These are phyloP conservation scores for Fusarium sp. DNA, from an alignment of 2,329 filamentous ascomycete species.

Conservation along the genomic window DNA sequence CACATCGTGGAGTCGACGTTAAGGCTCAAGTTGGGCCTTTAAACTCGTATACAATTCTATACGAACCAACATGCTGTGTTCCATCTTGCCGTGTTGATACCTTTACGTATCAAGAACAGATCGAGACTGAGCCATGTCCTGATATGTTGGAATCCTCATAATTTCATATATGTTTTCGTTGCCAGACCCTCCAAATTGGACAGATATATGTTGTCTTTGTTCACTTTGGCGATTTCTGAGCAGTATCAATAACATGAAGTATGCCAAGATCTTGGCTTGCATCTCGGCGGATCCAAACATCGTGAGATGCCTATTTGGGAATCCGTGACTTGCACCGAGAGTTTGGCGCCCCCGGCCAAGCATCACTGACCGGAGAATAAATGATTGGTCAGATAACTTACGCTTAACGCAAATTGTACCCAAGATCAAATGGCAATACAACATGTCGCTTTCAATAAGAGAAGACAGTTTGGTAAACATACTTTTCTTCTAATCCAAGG, in stretches of 20 bases:
- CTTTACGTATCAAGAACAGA: not conserved
- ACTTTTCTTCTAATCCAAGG: not conserved
- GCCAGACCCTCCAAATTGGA: not conserved
- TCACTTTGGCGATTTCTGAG: not conserved
- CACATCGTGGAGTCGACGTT: not conserved
- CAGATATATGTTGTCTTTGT: not conserved
- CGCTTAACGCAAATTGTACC: conserved; percentile 5
- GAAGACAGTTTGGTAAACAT: not conserved
- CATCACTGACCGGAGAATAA: not conserved
- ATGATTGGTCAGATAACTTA: conserved; percentile 1
- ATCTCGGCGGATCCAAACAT: not conserved
- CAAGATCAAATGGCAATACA: not conserved
- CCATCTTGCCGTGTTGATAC: not conserved
- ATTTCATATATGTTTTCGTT: not conserved
- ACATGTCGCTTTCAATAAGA: not conserved
- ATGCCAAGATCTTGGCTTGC: conserved; percentile 25
- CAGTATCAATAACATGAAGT: not conserved
- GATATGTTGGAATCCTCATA: not conserved
- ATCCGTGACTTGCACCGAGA: not conserved
- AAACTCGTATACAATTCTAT: not conserved
- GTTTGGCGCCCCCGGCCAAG: not conserved
- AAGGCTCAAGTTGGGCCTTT: not conserved
- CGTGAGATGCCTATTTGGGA: conserved; percentile 5
- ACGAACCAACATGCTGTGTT: not conserved
- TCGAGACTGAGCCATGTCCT: not conserved